Evolutionary conservation across 2,329 filamentous ascomycete genomes (phyloP), one percentile per base, ranked within the genome.

Genomic region (Trichoderma koningii): DNA sequence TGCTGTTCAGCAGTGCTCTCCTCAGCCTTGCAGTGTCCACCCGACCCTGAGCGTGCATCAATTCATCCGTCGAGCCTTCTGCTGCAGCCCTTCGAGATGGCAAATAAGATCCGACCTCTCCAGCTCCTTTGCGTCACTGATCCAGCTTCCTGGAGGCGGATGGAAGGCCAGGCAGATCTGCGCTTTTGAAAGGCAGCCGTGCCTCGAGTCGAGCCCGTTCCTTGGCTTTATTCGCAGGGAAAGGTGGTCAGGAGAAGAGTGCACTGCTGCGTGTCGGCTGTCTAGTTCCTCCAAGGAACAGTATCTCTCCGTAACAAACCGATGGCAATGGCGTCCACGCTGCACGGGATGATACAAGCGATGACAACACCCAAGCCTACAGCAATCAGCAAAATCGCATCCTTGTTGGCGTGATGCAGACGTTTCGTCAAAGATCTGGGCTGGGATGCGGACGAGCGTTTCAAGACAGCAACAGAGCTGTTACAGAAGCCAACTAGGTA

Each of bases 381-480:
- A 44, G 42, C 26, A 28, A 52, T n/a, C 44, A 48, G 17, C 26
- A 42, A 38, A 4, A 14, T 38, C 3, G 12, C 10, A 48, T 23
- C 48, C 38, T 17, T 44, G 28, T 28, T 44, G 48, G 59, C 48
- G 57, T 62, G 26, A 50, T 38, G 23, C 47, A 51, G 44, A 21
- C 10, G 48, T 48, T 62, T 30, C 59, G 34, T 61, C 57, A 60
- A 47, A n/a, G 47, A 21, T 52, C 30, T 44, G 10, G 55, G 55
- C 9, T 52, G 48, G 48, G 59, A 53, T 44, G 59, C 26, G 30
- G 41, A 12, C 30, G 60, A 38, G 53, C 47, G 60, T 63, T 63
- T 63, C 60, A 63, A 55, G 26, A 28, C 41, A 41, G 60, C 51
- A 55, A 63, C 60, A 63, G 34, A 63, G 41, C 23, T 41, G 60